Percentiles rank a stretch among this genome's conserved stretches.
These are phyloP conservation scores for Penicillium sclerotiorum DNA, from an alignment of 2,329 filamentous ascomycete species.

Conservation along the genomic window DNA sequence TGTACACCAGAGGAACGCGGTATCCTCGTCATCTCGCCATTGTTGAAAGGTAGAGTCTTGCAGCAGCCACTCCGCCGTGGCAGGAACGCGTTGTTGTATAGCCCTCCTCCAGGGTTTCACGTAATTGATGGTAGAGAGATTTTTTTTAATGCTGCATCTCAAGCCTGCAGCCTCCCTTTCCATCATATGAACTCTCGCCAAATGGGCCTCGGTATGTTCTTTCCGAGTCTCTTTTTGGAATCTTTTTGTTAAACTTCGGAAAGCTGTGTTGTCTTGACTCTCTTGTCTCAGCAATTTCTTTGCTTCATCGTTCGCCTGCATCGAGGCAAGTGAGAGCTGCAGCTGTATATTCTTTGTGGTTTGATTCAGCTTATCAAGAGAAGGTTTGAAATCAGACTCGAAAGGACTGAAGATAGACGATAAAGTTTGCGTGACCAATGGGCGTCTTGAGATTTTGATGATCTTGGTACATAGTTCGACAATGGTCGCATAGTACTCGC, in stretches of 20 bases:
- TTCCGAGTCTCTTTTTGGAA: not conserved
- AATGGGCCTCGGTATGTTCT: not conserved
- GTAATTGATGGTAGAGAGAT: slow-evolving; percentile 16
- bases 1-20: slow-evolving; percentile 18
- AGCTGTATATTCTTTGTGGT: not conserved
- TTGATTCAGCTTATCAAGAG: not conserved
- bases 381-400: slow-evolving; percentile 4
- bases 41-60: slow-evolving; percentile 12
- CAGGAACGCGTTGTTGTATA: slow-evolving; percentile 7
- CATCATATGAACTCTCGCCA: not conserved
- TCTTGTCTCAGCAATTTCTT: slow-evolving; percentile 4
- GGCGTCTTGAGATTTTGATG: slow-evolving; percentile 16
- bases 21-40: slow-evolving; percentile 9
- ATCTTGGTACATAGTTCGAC: slow-evolving; percentile 18
- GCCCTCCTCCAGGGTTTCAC: slow-evolving; percentile 20
- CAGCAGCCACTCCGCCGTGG: slow-evolving; percentile 16
- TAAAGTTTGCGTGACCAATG: not conserved
- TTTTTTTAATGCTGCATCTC: slow-evolving; percentile 5
- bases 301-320: slow-evolving; percentile 4
- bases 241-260: not conserved
- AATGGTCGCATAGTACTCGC: slow-evolving; percentile 20
- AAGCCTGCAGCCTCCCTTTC: slow-evolving; percentile 8
- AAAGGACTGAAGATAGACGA: slow-evolving; percentile 7
- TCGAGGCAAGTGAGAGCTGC: slow-evolving; percentile 5
- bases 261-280: not conserved